These are phyloP conservation scores for Picea sitchensis DNA, from an alignment of 75 land plant species.

Conservation along the genomic window DNA sequence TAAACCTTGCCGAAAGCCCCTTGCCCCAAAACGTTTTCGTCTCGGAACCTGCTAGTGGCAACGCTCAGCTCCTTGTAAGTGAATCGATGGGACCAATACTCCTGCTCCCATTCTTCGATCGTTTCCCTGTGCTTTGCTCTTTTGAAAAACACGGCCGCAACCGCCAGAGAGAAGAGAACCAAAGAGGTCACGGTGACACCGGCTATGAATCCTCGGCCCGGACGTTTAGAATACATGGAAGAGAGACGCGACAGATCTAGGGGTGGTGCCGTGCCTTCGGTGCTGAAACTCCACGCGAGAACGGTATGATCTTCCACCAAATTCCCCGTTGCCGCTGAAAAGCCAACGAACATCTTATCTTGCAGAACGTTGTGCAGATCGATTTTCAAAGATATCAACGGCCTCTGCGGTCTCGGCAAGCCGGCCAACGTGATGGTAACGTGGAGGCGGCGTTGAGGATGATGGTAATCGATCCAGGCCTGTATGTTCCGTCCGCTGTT, in stretches of 20 bases:
- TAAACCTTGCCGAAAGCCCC: conserved; percentile 57
- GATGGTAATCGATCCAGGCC: conserved; percentile 17
- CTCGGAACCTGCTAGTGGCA: conserved; percentile 43
- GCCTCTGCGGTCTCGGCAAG: neutral
- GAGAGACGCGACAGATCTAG: neutral
- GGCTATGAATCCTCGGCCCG: neutral
- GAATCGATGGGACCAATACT: conserved; percentile 38
- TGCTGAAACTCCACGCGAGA: conserved; percentile 14
- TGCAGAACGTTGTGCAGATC: neutral
- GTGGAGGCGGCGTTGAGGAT: neutral
- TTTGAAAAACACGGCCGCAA: neutral
- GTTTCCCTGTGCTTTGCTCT: conserved; percentile 10
- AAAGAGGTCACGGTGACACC: neutral
- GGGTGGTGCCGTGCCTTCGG: neutral
- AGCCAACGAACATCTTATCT: neutral
- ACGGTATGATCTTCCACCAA: neutral
- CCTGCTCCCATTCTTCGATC: conserved; percentile 42
- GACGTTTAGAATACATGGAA: neutral
- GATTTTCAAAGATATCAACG: neutral
- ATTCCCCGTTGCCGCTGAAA: neutral
- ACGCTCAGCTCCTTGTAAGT: conserved; percentile 36
- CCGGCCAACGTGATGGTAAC: neutral
- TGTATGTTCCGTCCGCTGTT: conserved; percentile 5
- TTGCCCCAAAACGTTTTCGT: conserved; percentile 26
- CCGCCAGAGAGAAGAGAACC: neutral